phyloP scores from a whole-genome alignment of 2,329 filamentous ascomycete genomes.

The Scedosporium dehoogii region DNA sequence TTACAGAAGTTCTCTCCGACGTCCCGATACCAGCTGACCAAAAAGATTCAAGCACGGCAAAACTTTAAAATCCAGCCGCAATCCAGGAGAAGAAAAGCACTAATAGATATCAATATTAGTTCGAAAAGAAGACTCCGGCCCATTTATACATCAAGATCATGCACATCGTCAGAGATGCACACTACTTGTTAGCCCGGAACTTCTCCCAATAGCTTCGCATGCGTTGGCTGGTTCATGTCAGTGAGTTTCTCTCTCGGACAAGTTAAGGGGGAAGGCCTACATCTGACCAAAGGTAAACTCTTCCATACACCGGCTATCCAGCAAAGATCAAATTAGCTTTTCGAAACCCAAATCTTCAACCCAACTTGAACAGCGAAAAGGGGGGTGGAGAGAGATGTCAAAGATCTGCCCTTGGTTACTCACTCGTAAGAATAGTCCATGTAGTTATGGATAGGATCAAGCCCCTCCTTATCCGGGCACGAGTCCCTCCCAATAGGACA shows the following conservation, averaged over 20 bases:
- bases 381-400: too few species aligned
- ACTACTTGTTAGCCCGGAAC: conserved; percentile 18
- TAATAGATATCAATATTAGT: too few species aligned
- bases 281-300: conserved; percentile 31
- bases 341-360: not conserved
- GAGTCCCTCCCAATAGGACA: conserved; percentile 24
- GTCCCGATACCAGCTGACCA: too few species aligned
- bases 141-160: too few species aligned
- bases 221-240: conserved; percentile 13
- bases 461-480: conserved; percentile 13
- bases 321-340: conserved; percentile 11
- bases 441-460: conserved; percentile 19
- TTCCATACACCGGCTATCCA: conserved; percentile 25
- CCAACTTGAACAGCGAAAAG: not conserved
- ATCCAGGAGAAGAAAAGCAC: too few species aligned
- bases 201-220: conserved; percentile 25
- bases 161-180: too few species aligned
- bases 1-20: too few species aligned
- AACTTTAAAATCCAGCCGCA: too few species aligned
- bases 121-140: too few species aligned
- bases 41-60: too few species aligned
- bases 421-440: conserved; percentile 24
- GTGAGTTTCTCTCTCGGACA: not conserved
- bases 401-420: conserved; percentile 8
- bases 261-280: conserved; percentile 3